Base-by-base conservation (phyloP, 495 filamentous ascomycete genomes). In the Aspergillus ostianus region DNA sequence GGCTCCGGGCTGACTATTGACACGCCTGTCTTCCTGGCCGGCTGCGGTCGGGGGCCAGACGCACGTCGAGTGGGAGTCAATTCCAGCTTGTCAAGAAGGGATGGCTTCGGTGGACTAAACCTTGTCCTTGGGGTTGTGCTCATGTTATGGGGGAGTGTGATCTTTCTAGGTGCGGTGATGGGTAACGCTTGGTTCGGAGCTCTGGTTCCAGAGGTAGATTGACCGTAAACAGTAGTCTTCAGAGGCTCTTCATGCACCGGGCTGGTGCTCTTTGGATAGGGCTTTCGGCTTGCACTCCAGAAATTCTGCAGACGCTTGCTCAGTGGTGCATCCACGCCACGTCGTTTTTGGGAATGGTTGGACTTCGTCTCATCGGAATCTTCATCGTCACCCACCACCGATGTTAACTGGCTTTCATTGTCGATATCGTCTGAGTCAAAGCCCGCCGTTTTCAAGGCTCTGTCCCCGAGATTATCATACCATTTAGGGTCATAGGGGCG, bases 31-130 rank as follows among this genome's bases (percentile, higher is more conserved):
- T 21, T 55, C 23, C 17, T 62, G 51, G 17, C 47, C 53, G 63
- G 64, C 45, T 76, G 73, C 12, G 71, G 65, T 30, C 72, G 69
- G 7, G 70, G 64, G 17, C 71, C 73, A 49, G 70, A 69, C 20
- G 62, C 61, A 20, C 70, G 70, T 9, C 76, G 71, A 21, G 73
- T 78, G 32, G 77, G 77, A 12, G 77, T 78, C 32, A 70, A 61
- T 50, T 78, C 76, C 12, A 76, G 62, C 51, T 74, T 70, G 19
- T 78, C 76, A 17, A 78, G 66, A 10, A 78, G 70, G 29, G 76
- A 74, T 18, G 73, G 76, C 55, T 78, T 78, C 8, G 76, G 76
- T 30, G 73, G 76, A 51, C 76, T 80, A 55, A 80, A 80, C 46
- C 77, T 68, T 19, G 73, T 78, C 48, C 74, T 70, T 27, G 76